phyloP scores from a whole-genome alignment of 805 yeast genomes.

The Cyberlindnera subsufficiens region DNA sequence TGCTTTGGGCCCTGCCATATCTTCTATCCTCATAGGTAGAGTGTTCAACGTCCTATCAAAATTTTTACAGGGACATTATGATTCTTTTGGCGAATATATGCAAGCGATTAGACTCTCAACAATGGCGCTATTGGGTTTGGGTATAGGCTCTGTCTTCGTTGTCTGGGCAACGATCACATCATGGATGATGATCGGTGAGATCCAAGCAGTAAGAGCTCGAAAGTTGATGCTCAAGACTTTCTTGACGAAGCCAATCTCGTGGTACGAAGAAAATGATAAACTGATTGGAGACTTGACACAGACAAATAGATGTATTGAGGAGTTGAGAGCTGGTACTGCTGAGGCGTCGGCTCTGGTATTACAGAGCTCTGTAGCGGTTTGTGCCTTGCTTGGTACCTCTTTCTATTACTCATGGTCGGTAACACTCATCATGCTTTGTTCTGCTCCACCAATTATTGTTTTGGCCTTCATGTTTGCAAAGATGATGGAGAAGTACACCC shows the following conservation, averaged over 20 bases:
- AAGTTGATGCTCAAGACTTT: constrained; percentile 36
- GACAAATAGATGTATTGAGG: constrained; percentile 69
- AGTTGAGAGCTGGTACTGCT: constrained; percentile 58
- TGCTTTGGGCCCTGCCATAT: constrained; percentile 55
- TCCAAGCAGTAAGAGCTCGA: constrained; percentile 57
- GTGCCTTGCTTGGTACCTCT: constrained; percentile 56
- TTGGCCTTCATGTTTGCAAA: constrained; percentile 46
- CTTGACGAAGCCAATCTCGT: constrained; percentile 40
- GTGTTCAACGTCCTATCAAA: constrained; percentile 44
- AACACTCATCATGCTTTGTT: constrained; percentile 69
- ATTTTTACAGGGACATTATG: constrained; percentile 28
- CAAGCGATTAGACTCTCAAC: constrained; percentile 32
- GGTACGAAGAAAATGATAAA: constrained; percentile 58
- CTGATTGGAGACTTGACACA: constrained; percentile 62
- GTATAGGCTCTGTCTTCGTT: constrained; percentile 37
- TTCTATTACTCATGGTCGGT: constrained; percentile 81
- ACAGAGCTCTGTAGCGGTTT: constrained; percentile 46
- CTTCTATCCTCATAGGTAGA: constrained; percentile 61
- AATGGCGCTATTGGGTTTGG: constrained; percentile 39
- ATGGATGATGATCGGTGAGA: constrained; percentile 73
- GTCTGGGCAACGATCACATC: constrained; percentile 49
- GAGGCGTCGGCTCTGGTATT: constrained; percentile 56
- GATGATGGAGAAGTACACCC: constrained; percentile 43
- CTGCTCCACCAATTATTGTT: constrained; percentile 60
- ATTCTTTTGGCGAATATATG: constrained; percentile 27